These are phyloP conservation scores for Adiantum capillusveneris DNA, from an alignment of 75 land plant species.

Conservation along the genomic window DNA sequence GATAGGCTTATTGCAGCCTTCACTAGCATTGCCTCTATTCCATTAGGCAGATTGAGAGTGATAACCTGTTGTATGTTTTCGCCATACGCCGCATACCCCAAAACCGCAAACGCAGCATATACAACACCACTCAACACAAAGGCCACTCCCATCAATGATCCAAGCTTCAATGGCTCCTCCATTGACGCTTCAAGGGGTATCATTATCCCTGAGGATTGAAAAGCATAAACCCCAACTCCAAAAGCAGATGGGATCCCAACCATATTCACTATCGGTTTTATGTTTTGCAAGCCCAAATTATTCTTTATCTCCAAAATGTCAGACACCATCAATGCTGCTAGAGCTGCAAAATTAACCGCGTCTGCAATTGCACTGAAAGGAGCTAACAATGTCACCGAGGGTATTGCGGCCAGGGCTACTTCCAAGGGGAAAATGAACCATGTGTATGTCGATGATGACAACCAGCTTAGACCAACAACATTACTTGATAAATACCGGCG, in stretches of 20 bases:
- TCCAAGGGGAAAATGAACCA: constrained; percentile 66
- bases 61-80: constrained; percentile 71
- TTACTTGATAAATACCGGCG: background rate
- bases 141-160: constrained; percentile 38
- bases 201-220: constrained; percentile 86
- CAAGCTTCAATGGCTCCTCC: constrained; percentile 58
- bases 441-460: constrained; percentile 30
- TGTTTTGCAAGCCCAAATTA: constrained; percentile 15
- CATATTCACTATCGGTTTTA: constrained; percentile 15
- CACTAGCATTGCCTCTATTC: constrained; percentile 43
- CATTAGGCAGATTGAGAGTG: constrained; percentile 70
- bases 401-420: constrained; percentile 64
- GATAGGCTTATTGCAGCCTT: constrained; percentile 67
- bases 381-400: constrained; percentile 71
- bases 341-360: constrained; percentile 61
- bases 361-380: constrained; percentile 92
- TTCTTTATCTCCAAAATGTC: constrained; percentile 45
- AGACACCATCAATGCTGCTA: constrained; percentile 70
- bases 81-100: constrained; percentile 91
- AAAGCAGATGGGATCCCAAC: constrained; percentile 51
- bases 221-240: constrained; percentile 84
- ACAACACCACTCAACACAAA: constrained; percentile 47
- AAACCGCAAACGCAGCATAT: constrained; percentile 49
- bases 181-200: constrained; percentile 62
- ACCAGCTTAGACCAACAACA: background rate